Evolutionary conservation across 768 basidiomycete genomes (phyloP), one percentile per base, ranked within the genome.

Genomic region (Lenzites betulinus): DNA sequence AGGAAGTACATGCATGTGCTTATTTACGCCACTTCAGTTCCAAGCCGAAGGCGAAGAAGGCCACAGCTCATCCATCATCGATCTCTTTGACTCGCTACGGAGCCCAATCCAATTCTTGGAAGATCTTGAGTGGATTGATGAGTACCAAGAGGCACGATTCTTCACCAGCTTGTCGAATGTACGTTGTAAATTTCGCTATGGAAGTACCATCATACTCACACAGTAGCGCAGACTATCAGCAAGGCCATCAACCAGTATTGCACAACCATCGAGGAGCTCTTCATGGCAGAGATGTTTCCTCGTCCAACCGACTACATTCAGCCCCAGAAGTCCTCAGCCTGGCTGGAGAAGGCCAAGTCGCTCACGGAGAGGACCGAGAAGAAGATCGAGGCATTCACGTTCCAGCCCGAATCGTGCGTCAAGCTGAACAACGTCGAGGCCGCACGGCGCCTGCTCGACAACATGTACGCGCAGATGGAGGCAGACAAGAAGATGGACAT

Each of bases 351-450:
- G 67, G 93, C 93, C 4, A 85, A 87, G 63, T 85, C 87, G 66
- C 84, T 95, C 2, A 80, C 92, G 11, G 79, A 81, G 4, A 77
- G 84, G 50, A 88, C 88, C 46, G 95, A 98, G 74, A 95, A 92
- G 80, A 95, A 91, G 73, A 82, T 95, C 44, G 93, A 95, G 67
- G 92, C 94, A 1, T 99, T 95, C 80, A 93, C 95, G 68, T 98
- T 99, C 78, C 87, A 83, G 51, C 83, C 95, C 0, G 86, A 96
- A 77, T 94, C 93, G 0, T 98, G 95, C 69, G 92, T 99, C 71
- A 98, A 98, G 78, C 82, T 98, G 51, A 99, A 99, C 79, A 98
- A 98, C 73, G 87, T 98, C 64, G 95, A 95, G 67, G 90, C 93
- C 12, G 94, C 95, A 1, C 86, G 95, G 30, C 86, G 86, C 61